Evolutionary conservation across 2,329 filamentous ascomycete genomes (phyloP).

Genomic region (Neoascochyta sp.): DNA sequence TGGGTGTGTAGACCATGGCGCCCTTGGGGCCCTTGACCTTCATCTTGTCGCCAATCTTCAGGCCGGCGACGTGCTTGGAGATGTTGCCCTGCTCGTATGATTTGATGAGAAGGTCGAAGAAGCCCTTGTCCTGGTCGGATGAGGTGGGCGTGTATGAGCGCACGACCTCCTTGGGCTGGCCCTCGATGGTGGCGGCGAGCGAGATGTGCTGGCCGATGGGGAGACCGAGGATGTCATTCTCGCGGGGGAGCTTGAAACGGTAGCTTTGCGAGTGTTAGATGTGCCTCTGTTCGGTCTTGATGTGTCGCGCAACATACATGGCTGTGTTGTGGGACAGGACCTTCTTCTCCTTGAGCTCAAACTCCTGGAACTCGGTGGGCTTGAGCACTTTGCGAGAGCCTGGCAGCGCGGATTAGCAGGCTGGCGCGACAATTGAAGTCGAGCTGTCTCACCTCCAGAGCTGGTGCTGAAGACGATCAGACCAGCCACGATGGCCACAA

Average conservation of each 20-base stretch:
- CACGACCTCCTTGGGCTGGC: conserved; percentile 42
- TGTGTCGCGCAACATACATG: conserved; percentile 58
- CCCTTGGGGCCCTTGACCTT: conserved; percentile 93
- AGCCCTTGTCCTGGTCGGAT: conserved; percentile 58
- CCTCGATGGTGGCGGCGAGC: conserved; percentile 61
- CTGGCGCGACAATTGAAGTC: too few relatives aligned
- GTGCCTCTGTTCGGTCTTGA: not conserved
- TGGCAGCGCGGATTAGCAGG: too few relatives aligned
- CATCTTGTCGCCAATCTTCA: conserved; percentile 75
- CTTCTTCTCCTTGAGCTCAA: conserved; percentile 90
- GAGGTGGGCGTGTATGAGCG: conserved; percentile 44
- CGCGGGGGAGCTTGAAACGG: conserved; percentile 79
- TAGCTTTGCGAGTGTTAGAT: conserved; percentile 58
- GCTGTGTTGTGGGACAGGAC: conserved; percentile 96
- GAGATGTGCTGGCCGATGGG: conserved; percentile 99
- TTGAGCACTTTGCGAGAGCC: conserved; percentile 80
- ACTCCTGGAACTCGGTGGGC: conserved; percentile 83
- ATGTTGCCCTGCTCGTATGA: conserved; percentile 97
- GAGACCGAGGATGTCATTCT: conserved; percentile 81
- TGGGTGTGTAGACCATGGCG: conserved; percentile 94
- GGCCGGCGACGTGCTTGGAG: conserved; percentile 81
- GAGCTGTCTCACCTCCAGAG: too few relatives aligned
- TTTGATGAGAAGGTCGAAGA: conserved; percentile 97
- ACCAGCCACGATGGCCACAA: conserved; percentile 59
- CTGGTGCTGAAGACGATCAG: conserved; percentile 6